Evolutionary conservation across 2,329 filamentous ascomycete species (phyloP), one percentile per base, ranked within the genome.

Genomic region (Sporothrix variecibatus): DNA sequence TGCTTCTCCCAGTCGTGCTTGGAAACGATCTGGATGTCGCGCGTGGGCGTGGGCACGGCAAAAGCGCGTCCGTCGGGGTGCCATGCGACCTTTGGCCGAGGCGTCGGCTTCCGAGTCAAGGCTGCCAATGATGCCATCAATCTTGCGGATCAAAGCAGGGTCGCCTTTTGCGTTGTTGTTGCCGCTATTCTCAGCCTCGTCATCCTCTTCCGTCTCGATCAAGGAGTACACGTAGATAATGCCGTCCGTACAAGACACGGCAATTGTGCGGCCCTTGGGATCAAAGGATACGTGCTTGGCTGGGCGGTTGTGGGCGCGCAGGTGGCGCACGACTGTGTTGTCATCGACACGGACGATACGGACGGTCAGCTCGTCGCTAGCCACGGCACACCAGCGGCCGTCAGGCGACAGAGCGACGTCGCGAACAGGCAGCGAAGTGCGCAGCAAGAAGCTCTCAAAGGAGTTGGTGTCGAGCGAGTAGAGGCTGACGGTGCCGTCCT

Each of bases 21-120:
- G n/a, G 95, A 97, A 73, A 98, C 88, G 53, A 98, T 89, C 79
- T 97, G 92, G 38, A 97, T 90, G 80, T 97, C 92, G 83, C 92
- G 89, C 28, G 92, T 94, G 0, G 92, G 89, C 26, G 95, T 97
- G 0, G 94, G 91, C 26, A 93, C 91, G 1, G 94, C 95, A 82
- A 99, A 97, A 2, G 95, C 94, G 77, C 94, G 90, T 26, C 96
- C 95, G 80, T 98, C 95, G 0, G 97, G 97, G 83, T 98, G 96
- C 96, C 96, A 99, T 0, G 90, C 89, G 6, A 92, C 90, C 79
- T 88, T 88, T 88, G 3, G 94, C 92, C 76, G 91, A 94, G 6
- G 89, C 87, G 75, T 97, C 93, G 1, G 91, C 88, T 62, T 96
- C 94, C 0, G 90, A 88, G 74, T 98, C 95, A 2, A 95, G 82